A percentile compares a stretch with the other conserved stretches of the same genome.
Evolutionary conservation across 305 asterid genomes (phyloP).

Genomic region (Fraxinus albicans): DNA sequence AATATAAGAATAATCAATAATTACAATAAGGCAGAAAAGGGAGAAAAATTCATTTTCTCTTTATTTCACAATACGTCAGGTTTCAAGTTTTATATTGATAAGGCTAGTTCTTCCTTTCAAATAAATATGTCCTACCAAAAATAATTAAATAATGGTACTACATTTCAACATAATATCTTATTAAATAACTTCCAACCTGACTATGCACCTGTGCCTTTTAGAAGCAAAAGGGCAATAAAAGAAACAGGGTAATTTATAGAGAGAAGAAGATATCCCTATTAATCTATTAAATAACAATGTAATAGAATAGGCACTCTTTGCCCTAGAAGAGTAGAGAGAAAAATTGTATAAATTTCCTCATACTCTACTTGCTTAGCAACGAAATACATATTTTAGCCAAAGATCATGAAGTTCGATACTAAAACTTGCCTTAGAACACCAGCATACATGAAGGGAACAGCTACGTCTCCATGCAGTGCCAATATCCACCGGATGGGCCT

Average conservation of each 20-base stretch:
- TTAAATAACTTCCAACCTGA: neutral
- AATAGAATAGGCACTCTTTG: neutral
- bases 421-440: slow-evolving; percentile 72
- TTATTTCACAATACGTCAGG: neutral
- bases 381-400: neutral
- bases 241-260: neutral
- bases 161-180: neutral
- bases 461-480: slow-evolving; percentile 80
- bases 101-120: neutral
- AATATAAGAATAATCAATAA: neutral
- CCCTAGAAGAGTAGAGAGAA: neutral
- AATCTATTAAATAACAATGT: neutral
- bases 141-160: neutral
- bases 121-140: neutral
- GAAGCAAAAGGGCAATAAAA: neutral
- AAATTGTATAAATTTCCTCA: neutral
- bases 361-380: neutral
- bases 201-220: neutral
- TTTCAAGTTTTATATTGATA: neutral
- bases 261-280: neutral
- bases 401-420: slow-evolving; percentile 11
- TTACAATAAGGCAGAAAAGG: slow-evolving; percentile 1
- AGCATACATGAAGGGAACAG: slow-evolving; percentile 78
- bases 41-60: neutral
- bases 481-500: slow-evolving; percentile 97